Base-by-base conservation (phyloP, 2,329 filamentous ascomycete genomes). In the Colletotrichum musae region DNA sequence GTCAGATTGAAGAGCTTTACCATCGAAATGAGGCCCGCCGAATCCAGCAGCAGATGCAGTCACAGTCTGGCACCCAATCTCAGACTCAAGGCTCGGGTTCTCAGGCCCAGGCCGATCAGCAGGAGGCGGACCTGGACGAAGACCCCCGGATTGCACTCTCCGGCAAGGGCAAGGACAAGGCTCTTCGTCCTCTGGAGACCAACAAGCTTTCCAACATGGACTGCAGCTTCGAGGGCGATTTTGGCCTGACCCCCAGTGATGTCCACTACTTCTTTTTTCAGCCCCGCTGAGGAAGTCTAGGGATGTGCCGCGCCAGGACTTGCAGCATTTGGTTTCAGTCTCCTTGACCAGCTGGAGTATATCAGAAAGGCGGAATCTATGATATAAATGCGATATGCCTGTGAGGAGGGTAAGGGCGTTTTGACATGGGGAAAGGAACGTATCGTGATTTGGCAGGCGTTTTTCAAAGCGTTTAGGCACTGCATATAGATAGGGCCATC, bases 141-240 rank as follows among this genome's bases (percentile, higher is more conserved):
- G 67, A 68, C 15, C 18, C 51, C 6, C 45, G 68, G 21, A 60
- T 56, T 6, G 32, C 7, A 36, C 39, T 36, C 4, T 60, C 62
- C 15, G 56, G 51, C n/a, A 54, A 61, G 4, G 18, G 41, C 43
- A 64, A 68, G 50, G 39, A 32, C 32, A 60, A 68, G 50, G 39
- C 26, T 5, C 51, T 70, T 26, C 63, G 70, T 26, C 68, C 70
- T 9, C 68, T 72, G 3, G 68, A 72, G 48, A 58, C 68, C 16
- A 69, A 60, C 60, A 64, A 63, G 52, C 43, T 72, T 24, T 48
- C 47, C 45, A 71, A 71, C 56, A 67, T 72, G 54, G 28, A 59
- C 24, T 58, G 64, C 74, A 76, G 72, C 71, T 64, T 53, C 71
- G 70, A 60, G 48, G 59, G 60, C 41, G 9, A 12, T 7, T 18